Evolutionary conservation across 1,139 yeast genomes (phyloP).

Genomic region (Taphrina deformans): DNA sequence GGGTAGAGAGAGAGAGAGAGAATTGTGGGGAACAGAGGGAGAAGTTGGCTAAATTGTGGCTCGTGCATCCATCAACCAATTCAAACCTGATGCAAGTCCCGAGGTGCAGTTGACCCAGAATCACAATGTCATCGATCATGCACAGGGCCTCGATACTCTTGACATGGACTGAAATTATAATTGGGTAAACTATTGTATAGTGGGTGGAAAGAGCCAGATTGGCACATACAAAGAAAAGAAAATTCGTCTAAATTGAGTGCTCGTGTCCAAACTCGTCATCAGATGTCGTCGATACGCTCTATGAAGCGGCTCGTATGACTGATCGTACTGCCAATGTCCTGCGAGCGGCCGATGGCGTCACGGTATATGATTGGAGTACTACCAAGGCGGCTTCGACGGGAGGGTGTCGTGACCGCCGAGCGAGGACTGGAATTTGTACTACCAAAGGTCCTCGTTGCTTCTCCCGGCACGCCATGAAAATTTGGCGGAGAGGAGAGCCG

Average conservation of each 20-base stretch:
- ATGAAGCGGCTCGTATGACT: constrained; percentile 17
- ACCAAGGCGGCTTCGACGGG: constrained; percentile 3
- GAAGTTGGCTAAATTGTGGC: too few species aligned
- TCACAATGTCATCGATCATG: too few species aligned
- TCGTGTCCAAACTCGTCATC: background rate
- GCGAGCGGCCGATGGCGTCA: constrained; percentile 13
- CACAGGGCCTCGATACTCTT: too few species aligned
- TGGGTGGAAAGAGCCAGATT: background rate
- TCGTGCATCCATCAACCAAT: too few species aligned
- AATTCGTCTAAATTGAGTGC: background rate
- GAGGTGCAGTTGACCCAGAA: too few species aligned
- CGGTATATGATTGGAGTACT: background rate
- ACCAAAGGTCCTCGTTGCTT: background rate
- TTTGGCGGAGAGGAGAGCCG: constrained; percentile 6
- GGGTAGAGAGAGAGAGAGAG: too few species aligned
- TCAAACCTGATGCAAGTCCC: too few species aligned
- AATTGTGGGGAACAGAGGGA: too few species aligned
- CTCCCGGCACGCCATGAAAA: background rate
- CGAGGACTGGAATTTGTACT: constrained; percentile 3
- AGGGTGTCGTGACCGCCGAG: constrained; percentile 5
- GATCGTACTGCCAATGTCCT: constrained; percentile 9
- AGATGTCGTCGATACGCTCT: constrained; percentile 7
- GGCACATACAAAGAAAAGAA: background rate
- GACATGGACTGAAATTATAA: too few species aligned
- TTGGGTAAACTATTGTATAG: background rate